A percentile compares a stretch with the other conserved stretches of the same genome.
Evolutionary conservation across 345 rosid genomes (phyloP).

Genomic region (Euphorbia lathyris): DNA sequence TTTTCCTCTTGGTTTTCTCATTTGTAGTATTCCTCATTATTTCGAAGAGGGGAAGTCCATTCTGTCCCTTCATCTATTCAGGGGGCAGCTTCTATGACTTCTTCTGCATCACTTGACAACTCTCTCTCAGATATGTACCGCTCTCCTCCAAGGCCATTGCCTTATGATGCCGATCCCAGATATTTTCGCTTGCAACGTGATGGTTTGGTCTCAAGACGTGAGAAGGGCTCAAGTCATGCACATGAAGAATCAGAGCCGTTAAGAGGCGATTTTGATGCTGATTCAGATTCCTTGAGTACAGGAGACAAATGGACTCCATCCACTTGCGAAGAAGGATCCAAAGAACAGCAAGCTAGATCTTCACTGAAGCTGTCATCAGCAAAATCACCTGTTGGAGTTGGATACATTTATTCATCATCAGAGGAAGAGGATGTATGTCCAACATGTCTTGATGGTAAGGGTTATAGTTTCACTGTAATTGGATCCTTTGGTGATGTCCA

Average conservation of each 20-base stretch:
- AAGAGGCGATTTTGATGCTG: conserved; percentile 53
- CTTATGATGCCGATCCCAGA: conserved; percentile 83
- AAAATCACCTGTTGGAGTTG: conserved; percentile 42
- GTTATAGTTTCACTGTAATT: conserved; percentile 11
- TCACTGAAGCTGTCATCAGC: conserved; percentile 45
- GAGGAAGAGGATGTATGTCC: conserved; percentile 98
- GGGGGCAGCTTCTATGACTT: conserved; percentile 61
- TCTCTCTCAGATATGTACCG: conserved; percentile 79
- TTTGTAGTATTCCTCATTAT: conserved; percentile 61
- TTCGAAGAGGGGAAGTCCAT: conserved; percentile 72
- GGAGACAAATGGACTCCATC: conserved; percentile 68
- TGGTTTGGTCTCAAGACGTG: conserved; percentile 61
- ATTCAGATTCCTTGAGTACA: conserved; percentile 50
- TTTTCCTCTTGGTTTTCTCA: conserved; percentile 9
- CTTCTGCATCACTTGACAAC: conserved; percentile 68
- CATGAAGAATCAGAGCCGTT: conserved; percentile 85
- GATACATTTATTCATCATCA: conserved; percentile 44
- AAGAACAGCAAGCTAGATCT: conserved; percentile 52
- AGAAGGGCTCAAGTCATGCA: conserved; percentile 84
- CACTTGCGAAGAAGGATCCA: conserved; percentile 57
- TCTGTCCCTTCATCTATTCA: conserved; percentile 73
- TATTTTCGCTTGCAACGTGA: conserved; percentile 51
- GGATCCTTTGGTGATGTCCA: neutral
- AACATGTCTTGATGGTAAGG: conserved; percentile 94
- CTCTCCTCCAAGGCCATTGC: conserved; percentile 94